Evolutionary conservation across 1,284 basidiomycete species (phyloP).

Genomic region (Golubevia pallescens): DNA sequence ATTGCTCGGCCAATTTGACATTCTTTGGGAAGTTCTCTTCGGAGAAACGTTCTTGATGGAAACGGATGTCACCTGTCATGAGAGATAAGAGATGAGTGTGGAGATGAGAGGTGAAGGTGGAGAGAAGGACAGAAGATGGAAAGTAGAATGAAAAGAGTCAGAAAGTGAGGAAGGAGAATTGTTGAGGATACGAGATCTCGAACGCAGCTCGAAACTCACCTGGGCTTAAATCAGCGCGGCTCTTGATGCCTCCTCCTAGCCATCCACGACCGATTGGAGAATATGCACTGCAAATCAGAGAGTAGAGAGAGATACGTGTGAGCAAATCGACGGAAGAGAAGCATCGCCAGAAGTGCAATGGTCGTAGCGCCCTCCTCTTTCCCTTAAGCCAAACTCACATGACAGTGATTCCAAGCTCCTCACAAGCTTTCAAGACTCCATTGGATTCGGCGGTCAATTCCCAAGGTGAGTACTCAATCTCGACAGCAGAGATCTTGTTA

Average conservation of each 20-base stretch:
- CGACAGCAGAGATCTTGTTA: conserved; percentile 32
- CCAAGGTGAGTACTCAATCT: conserved; percentile 47
- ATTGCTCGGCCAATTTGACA: conserved; percentile 27
- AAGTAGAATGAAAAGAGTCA: too few species aligned
- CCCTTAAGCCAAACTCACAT: conserved; percentile 6
- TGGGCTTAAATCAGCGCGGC: conserved; percentile 23
- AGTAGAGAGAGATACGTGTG: too few species aligned
- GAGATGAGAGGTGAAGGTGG: not conserved
- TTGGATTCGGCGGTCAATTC: conserved; percentile 24
- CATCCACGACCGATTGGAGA: conserved; percentile 27
- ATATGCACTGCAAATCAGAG: too few species aligned
- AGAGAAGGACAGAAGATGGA: not conserved
- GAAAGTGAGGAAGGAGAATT: too few species aligned
- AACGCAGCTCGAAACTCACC: too few species aligned
- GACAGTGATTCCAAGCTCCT: conserved; percentile 32
- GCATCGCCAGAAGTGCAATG: too few species aligned
- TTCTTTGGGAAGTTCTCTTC: conserved; percentile 38
- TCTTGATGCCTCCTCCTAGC: conserved; percentile 28
- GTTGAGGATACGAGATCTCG: too few species aligned
- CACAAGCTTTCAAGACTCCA: conserved; percentile 39
- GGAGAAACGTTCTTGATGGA: conserved; percentile 19
- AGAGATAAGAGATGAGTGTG: too few species aligned
- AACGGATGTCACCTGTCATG: conserved; percentile 25
- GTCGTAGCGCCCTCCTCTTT: too few species aligned
- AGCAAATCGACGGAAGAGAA: too few species aligned